Evolutionary conservation across 2,329 filamentous ascomycete genomes (phyloP), one percentile per base, ranked within the genome.

Genomic region (Colletotrichum abscissum): DNA sequence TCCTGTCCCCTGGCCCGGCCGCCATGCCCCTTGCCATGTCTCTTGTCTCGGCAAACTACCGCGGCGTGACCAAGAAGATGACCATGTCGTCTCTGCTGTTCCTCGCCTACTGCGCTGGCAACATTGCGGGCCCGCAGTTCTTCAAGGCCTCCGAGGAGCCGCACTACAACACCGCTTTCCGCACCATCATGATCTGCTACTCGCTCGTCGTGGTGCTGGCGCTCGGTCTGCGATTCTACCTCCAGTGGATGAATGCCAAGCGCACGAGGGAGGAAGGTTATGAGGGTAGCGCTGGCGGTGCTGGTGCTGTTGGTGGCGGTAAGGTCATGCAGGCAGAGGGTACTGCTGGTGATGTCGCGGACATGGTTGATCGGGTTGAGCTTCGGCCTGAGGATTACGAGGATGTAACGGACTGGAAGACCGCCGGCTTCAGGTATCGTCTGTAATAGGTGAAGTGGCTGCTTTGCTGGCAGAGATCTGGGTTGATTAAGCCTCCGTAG

Each of bases 361-460:
- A 80, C 52, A 79, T 78, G n/a, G 79, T 82, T n/a, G 77, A 77
- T 12, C 80, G 80, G 35, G 78, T 84, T 0, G 81, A 83, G 62
- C 76, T 88, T 26, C 79, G 81, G 22, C 81, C 84, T 0, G 83
- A 85, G 66, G 86, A 88, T 71, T 88, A 89, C 69, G 88, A 90
- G 24, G 89, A 92, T 78, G 79, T 88, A 2, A 91, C 90, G 2
- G 90, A 92, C 76, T 90, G 88, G 87, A 85, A 90, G 49, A 90
- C 85, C 1, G 78, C 85, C 22, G 90, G 90, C 0, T 92, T 92
- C 74, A 85, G 89, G 55, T 92, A 92, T 79, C 85, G 90, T 33
- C 77, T 74, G 24, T 74, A 54, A 64, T 33, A 7, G 38, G 11
- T n/a, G 30, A 19, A 1, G 5, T 60, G 16, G 2, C 2, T 4